Base-by-base conservation (phyloP, 371 early-diverging fungal species). In the Nosema muscidifuracis region DNA sequence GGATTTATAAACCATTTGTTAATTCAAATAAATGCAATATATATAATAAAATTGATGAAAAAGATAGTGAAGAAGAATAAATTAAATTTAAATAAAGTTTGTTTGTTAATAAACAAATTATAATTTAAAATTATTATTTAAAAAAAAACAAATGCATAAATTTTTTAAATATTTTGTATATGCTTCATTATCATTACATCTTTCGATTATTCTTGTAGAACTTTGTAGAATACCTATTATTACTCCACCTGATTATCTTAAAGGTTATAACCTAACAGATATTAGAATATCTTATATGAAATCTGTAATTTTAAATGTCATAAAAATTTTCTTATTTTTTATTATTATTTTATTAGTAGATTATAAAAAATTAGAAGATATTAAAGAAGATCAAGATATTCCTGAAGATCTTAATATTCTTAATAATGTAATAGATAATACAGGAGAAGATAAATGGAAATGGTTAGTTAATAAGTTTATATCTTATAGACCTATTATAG, bases 1-100 rank as follows among this genome's bases (percentile, higher is more conserved):
- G 75, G 65, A 75, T 73, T 16, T 73, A 77, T 31, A 65, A 74
- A 53, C 79, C 80, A 33, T 82, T 70, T 62, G 73, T 73, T n/a
- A 82, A 82, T 63, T 77, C 74, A 6, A 33, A 40, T 31, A 78
- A 55, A 51, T 47, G 50, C 16, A 47, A 47, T 47, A 12, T 47
- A 18, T 47, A 47, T 47, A 47, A 47, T 47, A 47, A 47, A 47
- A 47, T 20, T 12, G 65, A 64, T 33, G 50, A 47, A 47, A 18
- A 18, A 47, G 50, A 47, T 18, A 47, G 7, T 9, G 40, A 40
- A 40, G 40, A 40, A 40, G 15, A 40, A 9, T 40, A 15, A 40
- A 40, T 9, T 40, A 40, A 9, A 9, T 9, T 40, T 15, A 40
- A 40, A 15, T 40, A 15, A 40, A 10, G 20, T n/a, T n/a, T n/a